Percentiles rank a stretch among this genome's conserved stretches.
These are phyloP conservation scores for Terfezia claveryi DNA, from an alignment of 495 filamentous ascomycete genomes.

Conservation along the genomic window DNA sequence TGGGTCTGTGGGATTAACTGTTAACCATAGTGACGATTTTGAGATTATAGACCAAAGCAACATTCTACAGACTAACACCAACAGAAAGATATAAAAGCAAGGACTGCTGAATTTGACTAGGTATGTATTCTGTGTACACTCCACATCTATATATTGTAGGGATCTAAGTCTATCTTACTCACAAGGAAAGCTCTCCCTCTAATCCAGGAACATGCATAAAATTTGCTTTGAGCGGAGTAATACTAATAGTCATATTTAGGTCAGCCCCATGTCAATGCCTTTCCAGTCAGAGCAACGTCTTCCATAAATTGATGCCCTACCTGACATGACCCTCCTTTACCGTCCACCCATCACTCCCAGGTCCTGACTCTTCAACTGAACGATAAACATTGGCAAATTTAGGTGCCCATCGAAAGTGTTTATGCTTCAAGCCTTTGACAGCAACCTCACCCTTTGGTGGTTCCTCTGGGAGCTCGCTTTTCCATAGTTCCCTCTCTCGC, in stretches of 20 bases:
- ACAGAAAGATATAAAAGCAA: too few relatives aligned
- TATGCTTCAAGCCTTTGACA: slow-evolving; percentile 14
- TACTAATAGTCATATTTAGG: slow-evolving; percentile 39
- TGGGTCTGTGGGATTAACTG: background rate
- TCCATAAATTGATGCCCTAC: too few relatives aligned
- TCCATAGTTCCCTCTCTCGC: slow-evolving; percentile 21
- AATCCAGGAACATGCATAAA: background rate
- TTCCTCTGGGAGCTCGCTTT: slow-evolving; percentile 2
- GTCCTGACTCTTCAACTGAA: slow-evolving; percentile 53
- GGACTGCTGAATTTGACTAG: too few relatives aligned
- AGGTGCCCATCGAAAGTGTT: slow-evolving; percentile 87
- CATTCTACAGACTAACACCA: too few relatives aligned
- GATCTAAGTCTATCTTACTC: too few relatives aligned
- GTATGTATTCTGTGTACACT: too few relatives aligned
- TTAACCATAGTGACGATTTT: too few relatives aligned
- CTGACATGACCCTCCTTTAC: slow-evolving; percentile 42
- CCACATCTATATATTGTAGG: too few relatives aligned
- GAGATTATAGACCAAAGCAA: too few relatives aligned
- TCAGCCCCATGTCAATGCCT: too few relatives aligned
- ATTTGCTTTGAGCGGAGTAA: slow-evolving; percentile 78
- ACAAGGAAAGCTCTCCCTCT: too few relatives aligned
- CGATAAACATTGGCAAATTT: slow-evolving; percentile 62
- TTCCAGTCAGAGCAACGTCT: too few relatives aligned
- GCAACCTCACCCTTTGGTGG: slow-evolving; percentile 27
- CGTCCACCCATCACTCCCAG: slow-evolving; percentile 88